Conservation (phyloP, 2,329 filamentous ascomycete genomes). For the Pseudocercospora crystallina region DNA sequence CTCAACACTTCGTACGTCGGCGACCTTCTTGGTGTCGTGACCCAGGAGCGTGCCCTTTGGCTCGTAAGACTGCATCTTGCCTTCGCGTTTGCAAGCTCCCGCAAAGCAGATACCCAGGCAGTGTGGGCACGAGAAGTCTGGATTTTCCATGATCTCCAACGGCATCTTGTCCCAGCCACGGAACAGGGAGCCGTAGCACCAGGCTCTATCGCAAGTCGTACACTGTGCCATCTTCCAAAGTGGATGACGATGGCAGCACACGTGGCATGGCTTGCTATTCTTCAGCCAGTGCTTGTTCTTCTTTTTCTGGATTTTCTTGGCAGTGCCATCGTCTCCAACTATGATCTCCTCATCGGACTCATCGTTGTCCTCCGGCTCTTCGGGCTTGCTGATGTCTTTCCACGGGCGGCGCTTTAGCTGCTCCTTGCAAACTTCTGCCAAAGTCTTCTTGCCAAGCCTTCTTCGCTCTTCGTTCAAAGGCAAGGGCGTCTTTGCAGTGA, state of each 20-base stretch:
- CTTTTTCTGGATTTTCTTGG: constrained; percentile 65
- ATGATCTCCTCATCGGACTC: constrained; percentile 55
- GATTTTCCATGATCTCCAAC: constrained; percentile 74
- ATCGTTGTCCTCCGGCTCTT: constrained; percentile 42
- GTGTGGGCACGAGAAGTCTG: constrained; percentile 84
- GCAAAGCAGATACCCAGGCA: constrained; percentile 88
- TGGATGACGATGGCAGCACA: constrained; percentile 77
- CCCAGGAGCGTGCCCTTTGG: constrained; percentile 86
- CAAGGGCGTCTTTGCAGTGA: constrained; percentile 63
- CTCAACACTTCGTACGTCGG: constrained; percentile 88
- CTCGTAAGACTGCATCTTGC: constrained; percentile 73
- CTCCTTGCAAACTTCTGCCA: constrained; percentile 92
- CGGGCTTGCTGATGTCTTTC: constrained; percentile 72
- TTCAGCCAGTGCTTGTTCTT: constrained; percentile 52
- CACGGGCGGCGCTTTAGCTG: constrained; percentile 78
- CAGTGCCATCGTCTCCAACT: constrained; percentile 62
- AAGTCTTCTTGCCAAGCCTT: constrained; percentile 69
- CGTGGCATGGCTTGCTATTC: constrained; percentile 67
- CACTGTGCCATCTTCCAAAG: constrained; percentile 84
- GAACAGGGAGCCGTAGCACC: constrained; percentile 92
- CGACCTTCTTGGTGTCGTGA: constrained; percentile 85
- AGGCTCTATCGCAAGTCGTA: constrained; percentile 70
- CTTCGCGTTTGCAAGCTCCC: constrained; percentile 68
- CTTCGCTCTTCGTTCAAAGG: constrained; percentile 69
- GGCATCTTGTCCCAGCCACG: constrained; percentile 90